A percentile compares a stretch with the other conserved stretches of the same genome.
Evolutionary conservation across 371 early-diverging fungal species (phyloP).

Genomic region (Rhizopus sp.): DNA sequence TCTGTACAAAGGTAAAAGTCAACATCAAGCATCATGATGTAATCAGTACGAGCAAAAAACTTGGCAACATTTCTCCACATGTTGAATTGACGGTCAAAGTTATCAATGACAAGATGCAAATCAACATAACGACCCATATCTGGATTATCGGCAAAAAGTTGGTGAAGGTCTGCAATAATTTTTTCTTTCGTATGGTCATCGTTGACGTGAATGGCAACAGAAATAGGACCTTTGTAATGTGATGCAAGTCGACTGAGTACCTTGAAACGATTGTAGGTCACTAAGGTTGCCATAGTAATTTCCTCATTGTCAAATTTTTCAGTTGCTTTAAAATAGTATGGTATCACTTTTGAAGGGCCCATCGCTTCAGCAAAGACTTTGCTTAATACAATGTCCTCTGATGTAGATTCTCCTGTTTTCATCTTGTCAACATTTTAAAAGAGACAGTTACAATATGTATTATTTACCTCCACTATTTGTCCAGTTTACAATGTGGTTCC

Average conservation of each 20-base stretch:
- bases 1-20: constrained; percentile 66
- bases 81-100: constrained; percentile 64
- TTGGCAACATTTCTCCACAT: constrained; percentile 71
- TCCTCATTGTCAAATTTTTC: constrained; percentile 54
- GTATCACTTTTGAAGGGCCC: constrained; percentile 65
- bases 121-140: constrained; percentile 58
- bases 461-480: background rate
- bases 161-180: constrained; percentile 49
- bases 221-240: constrained; percentile 29
- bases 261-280: constrained; percentile 51
- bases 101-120: constrained; percentile 60
- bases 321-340: constrained; percentile 60
- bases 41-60: constrained; percentile 60
- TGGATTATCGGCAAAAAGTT: constrained; percentile 50
- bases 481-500: constrained; percentile 37
- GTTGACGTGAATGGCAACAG: constrained; percentile 66
- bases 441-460: background rate
- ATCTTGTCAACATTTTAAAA: background rate
- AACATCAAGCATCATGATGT: constrained; percentile 62
- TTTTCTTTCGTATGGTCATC: constrained; percentile 54
- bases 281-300: constrained; percentile 54
- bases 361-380: constrained; percentile 68
- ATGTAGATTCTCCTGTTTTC: constrained; percentile 16
- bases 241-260: constrained; percentile 47
- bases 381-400: constrained; percentile 57